Evolutionary conservation across 2,329 filamentous ascomycete genomes (phyloP).

Genomic region (Zymoseptoria tritici): DNA sequence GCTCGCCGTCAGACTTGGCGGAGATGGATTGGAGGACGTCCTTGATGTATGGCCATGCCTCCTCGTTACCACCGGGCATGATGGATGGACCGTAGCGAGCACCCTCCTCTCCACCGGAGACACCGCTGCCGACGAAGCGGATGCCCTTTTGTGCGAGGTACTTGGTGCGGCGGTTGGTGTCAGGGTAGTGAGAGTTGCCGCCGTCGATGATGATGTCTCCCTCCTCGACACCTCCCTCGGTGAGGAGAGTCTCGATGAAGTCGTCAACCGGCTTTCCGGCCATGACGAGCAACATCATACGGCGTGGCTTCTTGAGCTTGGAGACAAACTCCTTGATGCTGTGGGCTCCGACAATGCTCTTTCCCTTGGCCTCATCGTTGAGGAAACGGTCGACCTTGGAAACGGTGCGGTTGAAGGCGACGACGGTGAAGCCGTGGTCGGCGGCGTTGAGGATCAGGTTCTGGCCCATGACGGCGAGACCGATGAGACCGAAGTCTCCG

Average conservation of each 20-base stretch:
- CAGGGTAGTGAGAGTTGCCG: constrained; percentile 98
- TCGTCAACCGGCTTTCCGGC: constrained; percentile 95
- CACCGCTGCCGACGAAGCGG: constrained; percentile 92
- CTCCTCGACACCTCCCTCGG: constrained; percentile 57
- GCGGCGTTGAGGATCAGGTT: constrained; percentile 50
- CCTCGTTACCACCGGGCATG: constrained; percentile 98
- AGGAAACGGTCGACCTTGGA: constrained; percentile 79
- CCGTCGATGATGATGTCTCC: constrained; percentile 99
- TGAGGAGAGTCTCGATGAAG: constrained; percentile 91
- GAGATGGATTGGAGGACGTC: constrained; percentile 97
- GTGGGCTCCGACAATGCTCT: constrained; percentile 90
- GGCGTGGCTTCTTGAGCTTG: constrained; percentile 95
- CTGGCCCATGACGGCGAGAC: constrained; percentile 47
- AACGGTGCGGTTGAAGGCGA: constrained; percentile 97
- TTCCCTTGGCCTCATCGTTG: constrained; percentile 53
- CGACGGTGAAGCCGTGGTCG: constrained; percentile 76
- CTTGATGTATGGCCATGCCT: constrained; percentile 97
- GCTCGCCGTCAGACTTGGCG: constrained; percentile 93
- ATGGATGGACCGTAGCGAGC: constrained; percentile 93
- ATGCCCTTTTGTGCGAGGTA: constrained; percentile 84
- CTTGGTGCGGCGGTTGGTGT: constrained; percentile 92
- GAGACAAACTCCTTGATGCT: constrained; percentile 86
- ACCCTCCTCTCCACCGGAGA: constrained; percentile 98
- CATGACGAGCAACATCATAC: constrained; percentile 98
- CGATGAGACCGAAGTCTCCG: constrained; percentile 49